Base-by-base conservation (phyloP, 768 basidiomycete species). In the Favolaschia claudopus region DNA sequence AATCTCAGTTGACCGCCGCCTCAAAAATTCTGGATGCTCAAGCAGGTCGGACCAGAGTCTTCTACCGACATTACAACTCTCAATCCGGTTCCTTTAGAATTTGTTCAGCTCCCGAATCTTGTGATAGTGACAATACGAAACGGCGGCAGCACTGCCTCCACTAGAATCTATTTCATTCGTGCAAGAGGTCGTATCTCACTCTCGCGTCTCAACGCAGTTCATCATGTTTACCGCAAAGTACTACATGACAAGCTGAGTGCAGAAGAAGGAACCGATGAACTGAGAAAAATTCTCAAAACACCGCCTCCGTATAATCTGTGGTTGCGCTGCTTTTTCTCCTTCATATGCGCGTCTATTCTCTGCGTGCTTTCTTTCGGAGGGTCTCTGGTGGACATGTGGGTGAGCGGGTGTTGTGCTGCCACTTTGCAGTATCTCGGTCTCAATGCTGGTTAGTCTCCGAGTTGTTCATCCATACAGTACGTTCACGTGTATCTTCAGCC, bases 131-230 rank as follows among this genome's bases (percentile, higher is more conserved):
- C 92, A 12, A 89, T 98, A 69, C 87, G 89, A 46, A 90, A 93
- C 72, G 82, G 84, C n/a, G n/a, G n/a, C 32, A 87, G 88, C 46
- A 85, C 84, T 2, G 81, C 85, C 31, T 85, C 92, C 10, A 87
- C 86, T 42, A 86, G 93, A 71, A 93, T 93, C 3, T 85, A 91
- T 71, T 96, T 96, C 72, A 86, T 96, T 68, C 91, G 93, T 59
- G 88, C 92, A 32, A 83, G 83, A 67, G 89, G 90, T 22, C 85
- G 88, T 22, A 85, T 96, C 47, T 91, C 93, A 51, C 81, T 98
- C 45, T 92, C 92, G 2, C 84, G 88, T 50, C 81, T 97, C 27
- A 89, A 95, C 62, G 82, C 83, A 57, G 92, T 95, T 7, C 95
- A 97, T 70, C 75, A 84, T 48, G 80, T 96, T 54, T 97, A 96